Conservation (phyloP, 352 stramenopile genomes). For the Phytophthora kernoviae region DNA sequence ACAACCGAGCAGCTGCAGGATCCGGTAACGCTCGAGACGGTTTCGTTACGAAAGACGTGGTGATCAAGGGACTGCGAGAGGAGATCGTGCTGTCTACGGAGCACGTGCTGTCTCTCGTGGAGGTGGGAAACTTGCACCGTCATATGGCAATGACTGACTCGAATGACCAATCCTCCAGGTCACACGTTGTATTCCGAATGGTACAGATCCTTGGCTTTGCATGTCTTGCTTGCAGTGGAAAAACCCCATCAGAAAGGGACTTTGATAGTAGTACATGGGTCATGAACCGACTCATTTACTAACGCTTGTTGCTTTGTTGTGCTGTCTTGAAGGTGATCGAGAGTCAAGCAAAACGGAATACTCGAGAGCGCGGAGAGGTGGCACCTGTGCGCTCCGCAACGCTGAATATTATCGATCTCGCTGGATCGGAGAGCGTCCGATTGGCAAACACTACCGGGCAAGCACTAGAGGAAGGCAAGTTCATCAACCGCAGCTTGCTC, state of each 20-base stretch:
- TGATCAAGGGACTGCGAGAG: constrained; percentile 85
- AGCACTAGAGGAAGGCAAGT: constrained; percentile 83
- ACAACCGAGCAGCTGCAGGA: constrained; percentile 39
- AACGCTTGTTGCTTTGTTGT: constrained; percentile 10
- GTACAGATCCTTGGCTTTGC: constrained; percentile 36
- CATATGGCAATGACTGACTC: constrained; percentile 76
- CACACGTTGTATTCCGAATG: constrained; percentile 81
- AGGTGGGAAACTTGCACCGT: constrained; percentile 75
- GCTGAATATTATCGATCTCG: constrained; percentile 92
- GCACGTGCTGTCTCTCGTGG: constrained; percentile 88
- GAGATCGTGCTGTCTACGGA: constrained; percentile 80
- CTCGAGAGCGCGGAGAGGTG: constrained; percentile 26
- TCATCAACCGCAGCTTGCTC: constrained; percentile 92
- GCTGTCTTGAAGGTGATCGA: constrained; percentile 63
- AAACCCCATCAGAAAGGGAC: constrained; percentile 25
- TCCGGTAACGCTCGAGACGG: constrained; percentile 22
- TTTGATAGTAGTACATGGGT: constrained; percentile 24
- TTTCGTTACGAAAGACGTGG: constrained; percentile 76
- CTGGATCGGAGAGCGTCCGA: constrained; percentile 87
- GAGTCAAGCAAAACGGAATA: constrained; percentile 60
- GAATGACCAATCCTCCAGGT: constrained; percentile 82
- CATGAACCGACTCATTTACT: constrained; percentile 35
- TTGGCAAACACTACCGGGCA: constrained; percentile 80
- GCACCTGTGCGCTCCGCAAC: constrained; percentile 71
- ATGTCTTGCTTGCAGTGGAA: constrained; percentile 13